A percentile compares a stretch with the other conserved stretches of the same genome.
Evolutionary conservation across 2,329 filamentous ascomycete genomes (phyloP).

Genomic region (Periconia sp.): DNA sequence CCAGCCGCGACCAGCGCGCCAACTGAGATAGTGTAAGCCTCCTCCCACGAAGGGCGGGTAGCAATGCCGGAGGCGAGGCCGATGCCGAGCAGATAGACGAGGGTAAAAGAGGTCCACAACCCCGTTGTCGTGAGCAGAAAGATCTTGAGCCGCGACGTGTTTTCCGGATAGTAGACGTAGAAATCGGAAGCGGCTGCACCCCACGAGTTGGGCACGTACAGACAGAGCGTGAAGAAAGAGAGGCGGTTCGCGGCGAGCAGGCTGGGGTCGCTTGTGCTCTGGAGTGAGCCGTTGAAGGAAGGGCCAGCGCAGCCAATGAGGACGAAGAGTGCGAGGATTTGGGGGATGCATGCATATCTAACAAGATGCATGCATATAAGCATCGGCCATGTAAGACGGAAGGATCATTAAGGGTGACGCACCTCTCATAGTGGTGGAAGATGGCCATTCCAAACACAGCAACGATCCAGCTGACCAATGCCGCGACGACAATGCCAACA

Average conservation of each 20-base stretch:
- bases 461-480: constrained; percentile 66
- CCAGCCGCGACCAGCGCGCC: constrained; percentile 70
- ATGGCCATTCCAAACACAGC: constrained; percentile 62
- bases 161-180: constrained; percentile 73
- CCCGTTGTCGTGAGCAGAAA: constrained; percentile 71
- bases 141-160: constrained; percentile 60
- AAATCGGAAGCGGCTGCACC: constrained; percentile 75
- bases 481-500: constrained; percentile 75
- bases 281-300: constrained; percentile 56
- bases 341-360: constrained; percentile 76
- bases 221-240: constrained; percentile 63
- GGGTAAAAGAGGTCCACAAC: constrained; percentile 67
- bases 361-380: constrained; percentile 71
- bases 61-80: constrained; percentile 59
- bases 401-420: not conserved
- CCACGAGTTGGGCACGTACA: constrained; percentile 60
- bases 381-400: not conserved
- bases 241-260: constrained; percentile 48
- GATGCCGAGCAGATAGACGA: constrained; percentile 56
- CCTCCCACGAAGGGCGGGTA: constrained; percentile 44
- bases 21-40: constrained; percentile 55
- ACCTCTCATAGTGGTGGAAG: constrained; percentile 30
- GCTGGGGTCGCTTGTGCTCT: constrained; percentile 65
- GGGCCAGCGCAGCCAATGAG: constrained; percentile 61
- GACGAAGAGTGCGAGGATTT: constrained; percentile 73